Conservation (phyloP, 441 rosid species). For the Euphorbia corollata region DNA sequence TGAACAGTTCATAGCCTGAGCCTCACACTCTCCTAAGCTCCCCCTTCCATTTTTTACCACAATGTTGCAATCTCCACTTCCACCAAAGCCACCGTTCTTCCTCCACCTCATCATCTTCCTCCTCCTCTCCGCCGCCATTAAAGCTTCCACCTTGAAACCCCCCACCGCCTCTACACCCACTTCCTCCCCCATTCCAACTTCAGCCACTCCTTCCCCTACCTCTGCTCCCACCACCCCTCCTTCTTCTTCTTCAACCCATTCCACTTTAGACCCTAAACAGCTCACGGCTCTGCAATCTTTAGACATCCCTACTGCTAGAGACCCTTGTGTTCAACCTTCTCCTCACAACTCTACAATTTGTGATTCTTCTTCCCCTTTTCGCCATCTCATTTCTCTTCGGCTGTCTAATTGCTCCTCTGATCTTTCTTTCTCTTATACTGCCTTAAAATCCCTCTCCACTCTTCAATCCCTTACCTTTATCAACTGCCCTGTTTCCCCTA, state of each 20-base stretch:
- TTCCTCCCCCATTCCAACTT: slow-evolving; percentile 12
- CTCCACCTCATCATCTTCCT: too few species aligned
- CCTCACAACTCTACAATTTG: slow-evolving; percentile 42
- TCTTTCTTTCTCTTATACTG: slow-evolving; percentile 65
- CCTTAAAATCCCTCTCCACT: slow-evolving; percentile 74
- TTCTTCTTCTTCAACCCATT: slow-evolving; percentile 23
- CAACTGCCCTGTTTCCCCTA: slow-evolving; percentile 45
- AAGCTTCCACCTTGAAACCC: slow-evolving; percentile 8
- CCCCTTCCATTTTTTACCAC: background rate
- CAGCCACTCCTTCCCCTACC: slow-evolving; percentile 20
- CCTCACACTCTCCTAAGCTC: background rate
- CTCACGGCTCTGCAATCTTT: slow-evolving; percentile 66
- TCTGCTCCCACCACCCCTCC: slow-evolving; percentile 23
- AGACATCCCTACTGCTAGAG: slow-evolving; percentile 52
- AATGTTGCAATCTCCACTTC: slow-evolving; percentile 20
- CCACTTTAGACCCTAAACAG: slow-evolving; percentile 79
- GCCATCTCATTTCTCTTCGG: slow-evolving; percentile 57
- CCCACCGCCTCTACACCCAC: slow-evolving; percentile 19
- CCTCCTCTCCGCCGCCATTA: too few species aligned
- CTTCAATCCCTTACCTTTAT: slow-evolving; percentile 57
- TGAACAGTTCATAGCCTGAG: background rate
- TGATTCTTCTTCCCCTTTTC: slow-evolving; percentile 60
- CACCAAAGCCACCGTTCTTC: slow-evolving; percentile 2
- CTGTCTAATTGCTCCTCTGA: slow-evolving; percentile 74
- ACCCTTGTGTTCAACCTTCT: slow-evolving; percentile 52